These are phyloP conservation scores for Aureobasidium zeae DNA, from an alignment of 2,329 filamentous ascomycete genomes.

Conservation along the genomic window DNA sequence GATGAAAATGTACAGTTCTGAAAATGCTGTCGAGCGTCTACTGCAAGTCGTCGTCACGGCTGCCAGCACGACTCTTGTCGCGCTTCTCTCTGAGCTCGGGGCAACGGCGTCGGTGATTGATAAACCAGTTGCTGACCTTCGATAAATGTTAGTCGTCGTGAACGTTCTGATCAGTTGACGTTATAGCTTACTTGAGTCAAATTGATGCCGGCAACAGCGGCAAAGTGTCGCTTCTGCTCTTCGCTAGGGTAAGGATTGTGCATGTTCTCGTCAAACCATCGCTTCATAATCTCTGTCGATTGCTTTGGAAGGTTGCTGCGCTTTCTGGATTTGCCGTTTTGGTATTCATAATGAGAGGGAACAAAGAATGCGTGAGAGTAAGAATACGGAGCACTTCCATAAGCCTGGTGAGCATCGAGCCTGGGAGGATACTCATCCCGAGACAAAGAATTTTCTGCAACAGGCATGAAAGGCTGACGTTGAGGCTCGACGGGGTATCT, in stretches of 20 bases:
- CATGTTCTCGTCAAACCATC: conserved; percentile 33
- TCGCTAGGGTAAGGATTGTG: conserved; percentile 32
- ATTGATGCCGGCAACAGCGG: conserved; percentile 26
- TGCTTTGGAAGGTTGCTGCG: conserved; percentile 32
- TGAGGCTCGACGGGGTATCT: conserved; percentile 12
- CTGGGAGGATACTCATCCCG: conserved; percentile 13
- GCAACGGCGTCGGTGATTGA: conserved; percentile 31
- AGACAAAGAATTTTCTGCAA: not conserved
- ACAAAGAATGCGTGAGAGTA: conserved; percentile 16
- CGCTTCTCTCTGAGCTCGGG: conserved; percentile 31
- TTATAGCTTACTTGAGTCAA: conserved; percentile 27
- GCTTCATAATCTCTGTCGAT: conserved; percentile 33
- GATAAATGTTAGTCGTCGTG: not conserved
- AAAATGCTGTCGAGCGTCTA: not conserved
- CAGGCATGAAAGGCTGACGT: conserved; percentile 3
- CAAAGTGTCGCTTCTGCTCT: conserved; percentile 27
- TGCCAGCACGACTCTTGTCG: conserved; percentile 20
- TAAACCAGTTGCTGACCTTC: conserved; percentile 33
- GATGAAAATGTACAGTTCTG: not conserved
- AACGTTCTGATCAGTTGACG: not conserved
- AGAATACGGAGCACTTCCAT: conserved; percentile 12
- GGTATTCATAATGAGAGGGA: conserved; percentile 26
- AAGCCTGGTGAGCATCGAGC: conserved; percentile 12
- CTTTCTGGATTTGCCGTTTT: conserved; percentile 30
- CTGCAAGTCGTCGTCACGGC: conserved; percentile 12